A percentile compares a stretch with the other conserved stretches of the same genome.
Conservation (phyloP, 371 early-diverging fungal species). For the Fennellomyces sp. region DNA sequence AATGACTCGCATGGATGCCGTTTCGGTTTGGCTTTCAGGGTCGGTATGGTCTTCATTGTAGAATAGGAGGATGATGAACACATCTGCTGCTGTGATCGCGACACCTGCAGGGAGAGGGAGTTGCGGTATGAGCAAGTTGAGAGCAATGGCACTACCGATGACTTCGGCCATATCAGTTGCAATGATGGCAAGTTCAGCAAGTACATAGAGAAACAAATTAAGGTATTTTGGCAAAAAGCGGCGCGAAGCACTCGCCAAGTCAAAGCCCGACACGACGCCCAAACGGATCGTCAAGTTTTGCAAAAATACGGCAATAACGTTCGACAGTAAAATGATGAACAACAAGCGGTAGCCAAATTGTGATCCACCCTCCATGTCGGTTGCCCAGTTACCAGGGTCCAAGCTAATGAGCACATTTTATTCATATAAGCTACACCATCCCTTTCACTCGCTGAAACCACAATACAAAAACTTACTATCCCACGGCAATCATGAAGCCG, state of each 20-base stretch:
- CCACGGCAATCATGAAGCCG: slow-evolving; percentile 55
- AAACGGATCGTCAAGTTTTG: slow-evolving; percentile 79
- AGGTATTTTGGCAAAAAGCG: slow-evolving; percentile 56
- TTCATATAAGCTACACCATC: too few species aligned
- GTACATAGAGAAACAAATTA: slow-evolving; percentile 65
- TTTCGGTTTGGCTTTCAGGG: slow-evolving; percentile 13
- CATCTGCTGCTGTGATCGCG: slow-evolving; percentile 78
- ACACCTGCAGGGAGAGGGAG: slow-evolving; percentile 79
- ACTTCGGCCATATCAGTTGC: slow-evolving; percentile 83
- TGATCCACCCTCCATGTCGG: slow-evolving; percentile 76
- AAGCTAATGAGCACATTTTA: slow-evolving; percentile 19
- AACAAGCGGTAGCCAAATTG: slow-evolving; percentile 75
- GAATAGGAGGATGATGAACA: slow-evolving; percentile 70
- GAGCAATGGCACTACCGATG: slow-evolving; percentile 83
- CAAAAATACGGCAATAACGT: slow-evolving; percentile 75
- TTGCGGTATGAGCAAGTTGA: slow-evolving; percentile 73
- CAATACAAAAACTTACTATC: slow-evolving; percentile 30
- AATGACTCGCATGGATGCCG: slow-evolving; percentile 45
- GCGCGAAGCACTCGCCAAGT: slow-evolving; percentile 74
- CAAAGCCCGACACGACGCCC: slow-evolving; percentile 78
- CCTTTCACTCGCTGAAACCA: too few species aligned
- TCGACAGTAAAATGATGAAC: slow-evolving; percentile 77
- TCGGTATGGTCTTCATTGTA: slow-evolving; percentile 59
- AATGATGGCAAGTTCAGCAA: slow-evolving; percentile 79
- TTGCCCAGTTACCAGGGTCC: slow-evolving; percentile 84